phyloP scores from a whole-genome alignment of 139 green algal species.

The Tetraselmis chui region DNA sequence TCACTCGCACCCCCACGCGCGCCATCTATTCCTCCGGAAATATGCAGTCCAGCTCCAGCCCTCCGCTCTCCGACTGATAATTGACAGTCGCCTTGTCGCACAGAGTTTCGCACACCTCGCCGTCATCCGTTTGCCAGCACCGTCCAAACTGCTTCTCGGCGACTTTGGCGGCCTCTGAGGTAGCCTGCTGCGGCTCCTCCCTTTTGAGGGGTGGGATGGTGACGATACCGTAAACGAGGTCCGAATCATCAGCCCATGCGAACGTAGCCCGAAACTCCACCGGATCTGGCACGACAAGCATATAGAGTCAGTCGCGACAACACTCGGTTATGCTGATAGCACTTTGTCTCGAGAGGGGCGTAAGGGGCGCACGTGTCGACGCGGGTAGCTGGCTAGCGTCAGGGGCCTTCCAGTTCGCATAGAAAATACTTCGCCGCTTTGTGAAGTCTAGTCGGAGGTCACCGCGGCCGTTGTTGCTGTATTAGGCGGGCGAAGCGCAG shows the following conservation, averaged over 20 bases:
- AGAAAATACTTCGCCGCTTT: not conserved
- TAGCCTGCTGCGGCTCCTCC: too few species aligned
- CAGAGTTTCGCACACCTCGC: not conserved
- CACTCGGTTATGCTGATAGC: too few species aligned
- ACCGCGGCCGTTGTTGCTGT: not conserved
- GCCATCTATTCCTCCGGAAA: not conserved
- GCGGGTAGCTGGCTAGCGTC: too few species aligned
- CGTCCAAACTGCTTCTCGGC: too few species aligned
- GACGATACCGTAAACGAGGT: not conserved
- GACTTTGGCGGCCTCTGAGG: too few species aligned
- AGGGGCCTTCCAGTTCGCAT: not conserved
- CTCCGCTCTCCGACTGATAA: not conserved
- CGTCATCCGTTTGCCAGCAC: not conserved
- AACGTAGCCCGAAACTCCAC: not conserved
- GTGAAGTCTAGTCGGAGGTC: not conserved
- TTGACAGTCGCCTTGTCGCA: not conserved
- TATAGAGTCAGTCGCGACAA: too few species aligned
- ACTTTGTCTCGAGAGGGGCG: too few species aligned
- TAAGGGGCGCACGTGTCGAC: too few species aligned
- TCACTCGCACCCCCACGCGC: too few species aligned
- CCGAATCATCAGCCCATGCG: not conserved
- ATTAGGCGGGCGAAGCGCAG: too few species aligned
- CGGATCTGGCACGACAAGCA: too few species aligned
- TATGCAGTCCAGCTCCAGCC: not conserved
- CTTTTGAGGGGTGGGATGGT: not conserved